These are phyloP conservation scores for Marasmius fiardii DNA, from an alignment of 1,284 basidiomycete genomes.

Conservation along the genomic window DNA sequence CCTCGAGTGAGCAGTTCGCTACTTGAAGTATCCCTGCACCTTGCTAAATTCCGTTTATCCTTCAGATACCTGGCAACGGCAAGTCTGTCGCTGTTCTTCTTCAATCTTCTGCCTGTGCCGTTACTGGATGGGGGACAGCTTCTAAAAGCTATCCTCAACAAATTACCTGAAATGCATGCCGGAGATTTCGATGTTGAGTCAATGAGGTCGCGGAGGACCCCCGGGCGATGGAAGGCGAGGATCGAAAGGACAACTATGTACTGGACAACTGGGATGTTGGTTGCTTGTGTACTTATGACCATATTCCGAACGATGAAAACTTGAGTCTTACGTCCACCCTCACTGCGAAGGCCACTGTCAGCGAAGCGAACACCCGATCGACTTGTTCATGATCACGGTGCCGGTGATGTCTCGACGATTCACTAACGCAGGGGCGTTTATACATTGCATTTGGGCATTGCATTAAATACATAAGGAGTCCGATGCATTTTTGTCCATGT, in stretches of 20 bases:
- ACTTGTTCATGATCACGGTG: too few species aligned
- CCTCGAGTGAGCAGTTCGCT: conserved; percentile 42
- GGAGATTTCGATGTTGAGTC: neutral
- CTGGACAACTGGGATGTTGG: neutral
- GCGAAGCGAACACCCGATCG: too few species aligned
- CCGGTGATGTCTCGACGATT: too few species aligned
- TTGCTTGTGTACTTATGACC: neutral
- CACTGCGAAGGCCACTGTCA: too few species aligned
- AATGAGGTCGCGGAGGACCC: neutral
- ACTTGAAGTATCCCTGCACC: neutral
- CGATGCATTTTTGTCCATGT: neutral
- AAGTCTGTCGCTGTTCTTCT: conserved; percentile 64
- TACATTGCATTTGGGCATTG: neutral
- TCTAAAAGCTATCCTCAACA: conserved; percentile 37
- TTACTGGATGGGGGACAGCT: conserved; percentile 60
- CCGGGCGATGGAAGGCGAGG: neutral
- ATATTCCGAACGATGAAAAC: neutral
- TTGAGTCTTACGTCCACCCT: neutral
- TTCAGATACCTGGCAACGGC: conserved; percentile 59
- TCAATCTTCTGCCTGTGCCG: conserved; percentile 69
- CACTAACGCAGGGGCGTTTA: too few species aligned
- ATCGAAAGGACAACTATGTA: neutral
- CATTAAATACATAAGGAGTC: neutral
- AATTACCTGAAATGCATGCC: neutral
- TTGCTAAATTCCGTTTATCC: neutral